Evolutionary conservation across 306 rosid species (phyloP), one percentile per base, ranked within the genome.

Genomic region (Cucumis sativus): DNA sequence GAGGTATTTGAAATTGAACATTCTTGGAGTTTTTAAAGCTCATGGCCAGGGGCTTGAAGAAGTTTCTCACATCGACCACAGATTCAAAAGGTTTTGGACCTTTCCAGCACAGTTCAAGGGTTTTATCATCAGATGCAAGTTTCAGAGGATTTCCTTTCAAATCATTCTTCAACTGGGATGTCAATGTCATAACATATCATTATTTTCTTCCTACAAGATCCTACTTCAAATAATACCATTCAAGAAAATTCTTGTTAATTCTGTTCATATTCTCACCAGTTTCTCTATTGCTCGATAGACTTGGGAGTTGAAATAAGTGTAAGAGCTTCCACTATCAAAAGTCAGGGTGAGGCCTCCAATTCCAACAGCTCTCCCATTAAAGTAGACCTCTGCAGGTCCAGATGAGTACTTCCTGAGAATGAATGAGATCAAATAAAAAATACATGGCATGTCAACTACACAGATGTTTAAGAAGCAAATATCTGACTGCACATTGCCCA

Each of bases 271-370:
- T 82, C 89, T 89, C 80, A 93, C 98, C 91, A 84, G 77, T 70
- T 82, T 57, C 71, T 86, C 40, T 67, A 84, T 12, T 14, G 82
- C 79, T 25, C 62, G 54, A 61, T 91, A 87, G 79, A 87, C 84
- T 78, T 77, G 75, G 67, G 90, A 47, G 79, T 81, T 90, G 83
- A 93, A 82, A 84, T 93, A 91, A 20, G 94, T 83, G 82, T 91
- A 93, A 15, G 98, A 84, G 87, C 91, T 85, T 6, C 98, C 96
- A 79, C 97, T 93, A 77, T 91, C 98, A 83, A 93, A 93, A 60
- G 84, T 76, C 30, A 90, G 52, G n/a, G 77, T 18, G 52, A 90
- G 83, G 59, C 84, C 90, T 77, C 84, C 86, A 7, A 85, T 52
- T 8, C 87, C 75, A 30, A 88, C 80, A 49, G 91, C 66, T 62